phyloP scores from a whole-genome alignment of 495 filamentous ascomycete genomes.

The Xylaria nigripes region DNA sequence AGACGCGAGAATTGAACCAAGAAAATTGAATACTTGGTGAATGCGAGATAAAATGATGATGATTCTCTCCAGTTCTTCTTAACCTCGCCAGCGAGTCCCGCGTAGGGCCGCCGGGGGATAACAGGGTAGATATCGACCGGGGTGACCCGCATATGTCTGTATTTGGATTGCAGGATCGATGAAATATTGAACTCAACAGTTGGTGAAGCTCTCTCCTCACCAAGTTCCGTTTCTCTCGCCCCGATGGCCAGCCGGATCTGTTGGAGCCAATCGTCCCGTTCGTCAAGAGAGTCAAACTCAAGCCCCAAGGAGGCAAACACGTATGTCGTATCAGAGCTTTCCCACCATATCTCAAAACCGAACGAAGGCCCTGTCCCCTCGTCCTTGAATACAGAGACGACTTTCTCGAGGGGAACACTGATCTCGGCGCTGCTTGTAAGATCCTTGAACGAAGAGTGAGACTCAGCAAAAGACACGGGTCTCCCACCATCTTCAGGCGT shows the following conservation, averaged over 20 bases:
- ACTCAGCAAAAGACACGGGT: constrained; percentile 7
- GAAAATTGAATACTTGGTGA: constrained; percentile 78
- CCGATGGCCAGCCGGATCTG: constrained; percentile 55
- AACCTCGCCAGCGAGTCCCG: constrained; percentile 28
- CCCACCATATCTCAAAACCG: constrained; percentile 81
- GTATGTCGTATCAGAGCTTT: constrained; percentile 50
- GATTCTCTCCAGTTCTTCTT: constrained; percentile 63
- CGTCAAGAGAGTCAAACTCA: constrained; percentile 62
- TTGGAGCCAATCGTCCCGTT: constrained; percentile 67
- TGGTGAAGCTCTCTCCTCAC: constrained; percentile 47
- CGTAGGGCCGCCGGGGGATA: constrained; percentile 60
- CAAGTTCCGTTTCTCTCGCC: constrained; percentile 38
- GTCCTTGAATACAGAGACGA: constrained; percentile 70
- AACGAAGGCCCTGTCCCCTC: constrained; percentile 73
- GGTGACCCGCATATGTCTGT: constrained; percentile 50
- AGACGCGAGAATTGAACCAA: constrained; percentile 63
- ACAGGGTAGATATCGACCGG: constrained; percentile 78
- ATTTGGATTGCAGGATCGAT: constrained; percentile 55
- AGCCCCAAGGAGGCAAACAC: constrained; percentile 47
- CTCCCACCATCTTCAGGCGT: background rate
- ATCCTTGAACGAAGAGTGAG: constrained; percentile 22
- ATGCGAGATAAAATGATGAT: constrained; percentile 74
- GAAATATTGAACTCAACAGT: constrained; percentile 58
- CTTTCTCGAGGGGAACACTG: constrained; percentile 57
- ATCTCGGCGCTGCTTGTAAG: constrained; percentile 11